A percentile compares a stretch with the other conserved stretches of the same genome.
These are phyloP conservation scores for Pyrenophora graminea DNA, from an alignment of 2,329 filamentous ascomycete genomes.

Conservation along the genomic window DNA sequence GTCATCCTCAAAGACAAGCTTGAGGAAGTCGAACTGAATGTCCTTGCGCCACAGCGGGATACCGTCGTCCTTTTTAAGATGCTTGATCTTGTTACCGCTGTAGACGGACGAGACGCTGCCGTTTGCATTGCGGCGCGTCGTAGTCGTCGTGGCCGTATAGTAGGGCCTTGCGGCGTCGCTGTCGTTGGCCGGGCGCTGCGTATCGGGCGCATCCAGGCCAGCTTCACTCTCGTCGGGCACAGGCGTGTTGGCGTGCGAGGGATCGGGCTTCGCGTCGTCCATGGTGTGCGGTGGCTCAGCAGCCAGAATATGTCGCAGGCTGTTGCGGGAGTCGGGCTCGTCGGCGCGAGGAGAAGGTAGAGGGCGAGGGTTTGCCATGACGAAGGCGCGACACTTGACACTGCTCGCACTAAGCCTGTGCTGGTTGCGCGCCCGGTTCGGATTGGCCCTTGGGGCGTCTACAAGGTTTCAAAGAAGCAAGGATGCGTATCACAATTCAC, in stretches of 20 bases:
- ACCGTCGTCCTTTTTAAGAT: constrained; percentile 87
- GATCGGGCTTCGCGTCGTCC: constrained; percentile 39
- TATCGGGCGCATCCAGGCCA: constrained; percentile 33
- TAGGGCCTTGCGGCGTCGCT: constrained; percentile 36
- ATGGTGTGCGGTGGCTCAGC: constrained; percentile 38
- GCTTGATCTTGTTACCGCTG: constrained; percentile 76
- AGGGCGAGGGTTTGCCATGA: constrained; percentile 13
- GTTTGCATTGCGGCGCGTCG: constrained; percentile 65
- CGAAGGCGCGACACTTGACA: neutral
- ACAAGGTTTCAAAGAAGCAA: too few species aligned
- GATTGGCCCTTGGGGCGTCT: neutral
- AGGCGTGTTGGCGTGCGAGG: constrained; percentile 37
- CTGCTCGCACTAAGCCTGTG: constrained; percentile 1
- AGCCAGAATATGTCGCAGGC: constrained; percentile 46
- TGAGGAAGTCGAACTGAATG: constrained; percentile 86
- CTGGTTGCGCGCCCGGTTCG: constrained; percentile 5
- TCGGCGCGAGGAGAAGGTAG: constrained; percentile 31
- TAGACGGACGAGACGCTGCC: constrained; percentile 69
- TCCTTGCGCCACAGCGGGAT: constrained; percentile 85
- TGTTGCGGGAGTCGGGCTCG: constrained; percentile 46
- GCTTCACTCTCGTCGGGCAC: constrained; percentile 41
- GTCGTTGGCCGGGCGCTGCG: constrained; percentile 33
- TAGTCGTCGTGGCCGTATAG: constrained; percentile 56
- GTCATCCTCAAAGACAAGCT: constrained; percentile 77
- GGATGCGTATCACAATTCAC: too few species aligned